These are phyloP conservation scores for Cercophora samala DNA, from an alignment of 495 filamentous ascomycete genomes.

Conservation along the genomic window DNA sequence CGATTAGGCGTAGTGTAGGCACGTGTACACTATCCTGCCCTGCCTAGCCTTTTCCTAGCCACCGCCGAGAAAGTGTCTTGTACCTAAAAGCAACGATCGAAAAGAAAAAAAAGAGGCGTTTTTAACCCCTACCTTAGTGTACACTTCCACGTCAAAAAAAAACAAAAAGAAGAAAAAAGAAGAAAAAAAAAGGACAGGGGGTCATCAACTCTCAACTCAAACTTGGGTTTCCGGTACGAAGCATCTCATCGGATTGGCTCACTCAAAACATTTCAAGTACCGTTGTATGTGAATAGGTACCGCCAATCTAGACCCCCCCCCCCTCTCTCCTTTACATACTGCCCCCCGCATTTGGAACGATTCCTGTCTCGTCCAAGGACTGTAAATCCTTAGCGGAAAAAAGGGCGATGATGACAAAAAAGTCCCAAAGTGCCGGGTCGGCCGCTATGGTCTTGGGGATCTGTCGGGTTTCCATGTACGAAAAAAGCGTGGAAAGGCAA, in stretches of 20 bases:
- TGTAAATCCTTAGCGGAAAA: not conserved
- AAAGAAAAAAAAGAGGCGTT: not conserved
- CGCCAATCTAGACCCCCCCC: not conserved
- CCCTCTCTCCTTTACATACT: not conserved
- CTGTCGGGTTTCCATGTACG: too few species aligned
- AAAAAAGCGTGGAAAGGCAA: too few species aligned
- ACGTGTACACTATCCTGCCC: not conserved
- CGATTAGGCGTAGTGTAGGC: not conserved
- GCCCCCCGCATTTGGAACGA: not conserved
- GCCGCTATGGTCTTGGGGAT: not conserved
- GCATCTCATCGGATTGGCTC: not conserved
- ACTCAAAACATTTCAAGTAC: too few species aligned
- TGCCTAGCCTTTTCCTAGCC: not conserved
- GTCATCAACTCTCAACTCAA: too few species aligned
- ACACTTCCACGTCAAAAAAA: not conserved
- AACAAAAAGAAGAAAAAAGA: too few species aligned
- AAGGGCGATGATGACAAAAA: not conserved
- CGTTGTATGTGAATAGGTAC: too few species aligned
- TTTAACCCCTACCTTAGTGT: not conserved
- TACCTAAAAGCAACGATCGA: too few species aligned
- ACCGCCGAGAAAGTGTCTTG: too few species aligned
- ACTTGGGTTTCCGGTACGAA: not conserved
- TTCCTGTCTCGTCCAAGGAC: not conserved
- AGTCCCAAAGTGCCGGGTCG: not conserved
- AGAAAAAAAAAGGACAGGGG: too few species aligned